A percentile compares a stretch with the other conserved stretches of the same genome.
These are phyloP conservation scores for Osmanthus fragrans DNA, from an alignment of 257 asterid species.

Conservation along the genomic window DNA sequence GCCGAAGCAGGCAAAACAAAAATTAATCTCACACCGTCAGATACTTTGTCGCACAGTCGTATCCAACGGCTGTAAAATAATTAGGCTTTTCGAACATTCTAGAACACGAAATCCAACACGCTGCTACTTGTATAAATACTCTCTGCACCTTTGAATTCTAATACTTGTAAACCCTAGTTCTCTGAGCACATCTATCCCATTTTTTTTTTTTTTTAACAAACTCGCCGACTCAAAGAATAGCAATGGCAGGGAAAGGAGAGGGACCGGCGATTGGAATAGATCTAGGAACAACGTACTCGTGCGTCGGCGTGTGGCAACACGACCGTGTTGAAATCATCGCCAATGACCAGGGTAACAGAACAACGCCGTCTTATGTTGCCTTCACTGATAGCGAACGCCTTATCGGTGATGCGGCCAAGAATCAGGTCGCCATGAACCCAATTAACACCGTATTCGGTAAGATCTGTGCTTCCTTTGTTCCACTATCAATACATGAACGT, in stretches of 20 bases:
- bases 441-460: conserved; percentile 78
- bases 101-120: conserved; percentile 28
- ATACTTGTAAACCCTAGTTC: conserved; percentile 36
- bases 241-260: conserved; percentile 82
- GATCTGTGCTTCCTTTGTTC: conserved; percentile 6
- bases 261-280: conserved; percentile 91
- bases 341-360: conserved; percentile 86
- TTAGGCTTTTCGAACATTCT: conserved; percentile 54
- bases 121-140: conserved; percentile 20
- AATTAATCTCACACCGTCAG: not conserved
- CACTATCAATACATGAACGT: not conserved
- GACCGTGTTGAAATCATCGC: conserved; percentile 90
- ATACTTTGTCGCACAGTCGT: not conserved
- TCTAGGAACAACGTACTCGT: conserved; percentile 83
- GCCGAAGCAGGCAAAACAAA: not conserved
- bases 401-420: conserved; percentile 93
- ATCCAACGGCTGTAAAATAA: conserved; percentile 35
- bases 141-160: fast-evolving
- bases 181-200: not conserved
- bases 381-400: conserved; percentile 80
- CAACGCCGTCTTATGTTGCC: conserved; percentile 80
- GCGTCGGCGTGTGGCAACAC: conserved; percentile 96
- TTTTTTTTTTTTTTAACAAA: not conserved
- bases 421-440: conserved; percentile 92
- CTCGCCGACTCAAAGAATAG: conserved; percentile 22